These are phyloP conservation scores for Picea engelmannii DNA, from an alignment of 83 land plant species.

Conservation along the genomic window DNA sequence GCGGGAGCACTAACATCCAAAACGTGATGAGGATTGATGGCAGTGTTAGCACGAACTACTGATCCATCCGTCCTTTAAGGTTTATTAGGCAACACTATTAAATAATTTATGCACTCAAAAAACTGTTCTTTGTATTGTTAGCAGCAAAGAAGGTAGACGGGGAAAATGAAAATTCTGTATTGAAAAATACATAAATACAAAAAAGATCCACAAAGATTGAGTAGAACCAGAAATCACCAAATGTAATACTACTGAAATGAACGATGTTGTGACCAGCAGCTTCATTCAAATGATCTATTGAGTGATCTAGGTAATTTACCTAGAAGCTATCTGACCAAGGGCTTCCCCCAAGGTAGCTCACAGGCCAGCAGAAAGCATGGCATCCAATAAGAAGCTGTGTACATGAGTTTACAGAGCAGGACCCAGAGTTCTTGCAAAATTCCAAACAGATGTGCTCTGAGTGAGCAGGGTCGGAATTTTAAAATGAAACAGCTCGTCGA, in stretches of 20 bases:
- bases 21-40: constrained; percentile 36
- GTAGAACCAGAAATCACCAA: background rate
- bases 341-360: constrained; percentile 70
- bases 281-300: background rate
- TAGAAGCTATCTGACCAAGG: constrained; percentile 75
- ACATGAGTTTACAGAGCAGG: too few species aligned
- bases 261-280: background rate
- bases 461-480: too few species aligned
- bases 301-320: constrained; percentile 35
- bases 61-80: constrained; percentile 44
- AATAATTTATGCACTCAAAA: constrained; percentile 68
- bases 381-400: too few species aligned
- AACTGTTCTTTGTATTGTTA: constrained; percentile 89
- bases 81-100: constrained; percentile 62
- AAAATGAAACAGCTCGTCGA: too few species aligned
- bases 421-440: too few species aligned
- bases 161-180: constrained; percentile 4
- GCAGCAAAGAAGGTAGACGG: constrained; percentile 87
- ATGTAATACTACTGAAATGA: background rate
- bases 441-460: too few species aligned
- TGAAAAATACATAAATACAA: background rate
- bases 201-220: background rate
- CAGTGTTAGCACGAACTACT: constrained; percentile 36
- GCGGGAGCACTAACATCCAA: constrained; percentile 59
- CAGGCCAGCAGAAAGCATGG: constrained; percentile 79